Conservation (phyloP, 768 basidiomycete genomes). For the Calocera cornea region DNA sequence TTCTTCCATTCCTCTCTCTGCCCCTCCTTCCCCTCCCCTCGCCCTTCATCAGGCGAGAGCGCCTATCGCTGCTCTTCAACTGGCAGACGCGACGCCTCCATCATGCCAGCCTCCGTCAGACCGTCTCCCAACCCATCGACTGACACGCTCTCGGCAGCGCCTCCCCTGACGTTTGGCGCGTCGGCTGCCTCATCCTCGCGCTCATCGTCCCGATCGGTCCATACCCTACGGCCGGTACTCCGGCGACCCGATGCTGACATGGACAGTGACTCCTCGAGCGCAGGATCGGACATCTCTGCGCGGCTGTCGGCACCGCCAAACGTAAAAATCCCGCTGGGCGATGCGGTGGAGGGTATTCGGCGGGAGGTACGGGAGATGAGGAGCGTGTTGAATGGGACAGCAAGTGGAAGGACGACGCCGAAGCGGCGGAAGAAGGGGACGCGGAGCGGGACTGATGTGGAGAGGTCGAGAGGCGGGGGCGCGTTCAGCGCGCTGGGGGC, state of each 20-base stretch:
- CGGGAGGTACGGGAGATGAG: conserved; percentile 2
- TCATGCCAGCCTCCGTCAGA: not conserved
- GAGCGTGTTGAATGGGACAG: conserved; percentile 1
- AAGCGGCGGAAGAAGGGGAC: not conserved
- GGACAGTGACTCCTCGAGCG: conserved; percentile 1
- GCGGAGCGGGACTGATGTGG: not conserved
- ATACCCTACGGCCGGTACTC: not conserved
- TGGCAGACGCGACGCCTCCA: not conserved
- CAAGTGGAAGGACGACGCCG: not conserved
- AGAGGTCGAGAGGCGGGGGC: not conserved
- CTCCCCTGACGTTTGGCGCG: not conserved
- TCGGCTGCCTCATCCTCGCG: not conserved
- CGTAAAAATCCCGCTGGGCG: conserved; percentile 1
- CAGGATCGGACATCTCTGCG: conserved; percentile 1
- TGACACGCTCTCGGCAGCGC: not conserved
- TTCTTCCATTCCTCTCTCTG: not conserved
- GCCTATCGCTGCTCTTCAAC: not conserved
- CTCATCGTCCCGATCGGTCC: not conserved
- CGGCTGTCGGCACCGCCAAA: not conserved
- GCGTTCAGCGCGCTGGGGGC: not conserved
- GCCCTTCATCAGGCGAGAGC: not conserved
- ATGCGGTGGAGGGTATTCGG: not conserved
- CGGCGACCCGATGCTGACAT: not conserved
- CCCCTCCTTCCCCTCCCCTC: not conserved
- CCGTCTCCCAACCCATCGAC: conserved; percentile 1